Evolutionary conservation across 1,284 basidiomycete species (phyloP).

Genomic region (Coniferiporia weirii): DNA sequence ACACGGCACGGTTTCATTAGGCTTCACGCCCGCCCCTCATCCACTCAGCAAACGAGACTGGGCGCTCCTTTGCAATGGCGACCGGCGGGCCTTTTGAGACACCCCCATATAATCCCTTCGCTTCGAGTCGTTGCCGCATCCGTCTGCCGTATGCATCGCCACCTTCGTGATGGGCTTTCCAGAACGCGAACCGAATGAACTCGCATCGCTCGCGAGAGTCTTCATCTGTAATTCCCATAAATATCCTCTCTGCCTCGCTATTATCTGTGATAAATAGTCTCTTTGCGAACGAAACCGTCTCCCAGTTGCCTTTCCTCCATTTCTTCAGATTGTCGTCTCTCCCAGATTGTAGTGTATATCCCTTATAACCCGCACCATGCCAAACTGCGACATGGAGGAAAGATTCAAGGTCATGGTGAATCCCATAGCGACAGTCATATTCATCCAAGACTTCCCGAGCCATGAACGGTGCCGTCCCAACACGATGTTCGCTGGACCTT

Average conservation of each 20-base stretch:
- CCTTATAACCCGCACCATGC: not conserved
- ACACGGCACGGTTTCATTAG: not conserved
- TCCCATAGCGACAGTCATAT: not conserved
- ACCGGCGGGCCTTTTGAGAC: not conserved
- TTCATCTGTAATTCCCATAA: not conserved
- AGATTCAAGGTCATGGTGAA: not conserved
- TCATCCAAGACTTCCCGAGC: not conserved
- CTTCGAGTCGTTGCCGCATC: not conserved
- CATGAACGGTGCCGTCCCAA: conserved; percentile 1
- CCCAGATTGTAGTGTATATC: not conserved
- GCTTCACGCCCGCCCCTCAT: not conserved
- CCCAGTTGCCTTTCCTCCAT: not conserved
- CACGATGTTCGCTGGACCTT: not conserved
- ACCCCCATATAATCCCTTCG: not conserved
- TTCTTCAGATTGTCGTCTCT: not conserved
- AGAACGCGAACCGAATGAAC: not conserved
- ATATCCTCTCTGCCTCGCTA: not conserved
- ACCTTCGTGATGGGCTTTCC: not conserved
- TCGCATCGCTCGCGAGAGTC: not conserved
- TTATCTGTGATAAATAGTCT: not conserved
- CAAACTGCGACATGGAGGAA: not conserved
- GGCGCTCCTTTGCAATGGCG: not conserved
- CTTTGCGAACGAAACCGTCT: not conserved
- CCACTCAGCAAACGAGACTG: not conserved
- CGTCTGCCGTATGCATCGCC: not conserved